Evolutionary conservation across 768 basidiomycete genomes (phyloP), one percentile per base, ranked within the genome.

Genomic region (Boletus patriciae): DNA sequence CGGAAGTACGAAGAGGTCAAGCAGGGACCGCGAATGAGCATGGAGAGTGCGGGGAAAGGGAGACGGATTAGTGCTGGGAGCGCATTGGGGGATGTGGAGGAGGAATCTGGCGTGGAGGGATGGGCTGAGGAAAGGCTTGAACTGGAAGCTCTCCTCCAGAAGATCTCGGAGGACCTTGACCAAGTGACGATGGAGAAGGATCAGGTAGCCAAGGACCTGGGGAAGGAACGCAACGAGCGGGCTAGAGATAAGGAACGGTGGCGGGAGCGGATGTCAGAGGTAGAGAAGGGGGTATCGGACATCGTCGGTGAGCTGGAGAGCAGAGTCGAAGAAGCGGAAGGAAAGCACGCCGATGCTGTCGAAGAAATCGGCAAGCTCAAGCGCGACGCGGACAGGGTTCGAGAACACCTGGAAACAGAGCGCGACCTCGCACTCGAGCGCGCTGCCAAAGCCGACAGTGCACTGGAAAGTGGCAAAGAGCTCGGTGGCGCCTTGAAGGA

Each of bases 61-160:
- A 68, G 81, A 52, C 75, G 88, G 25, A 62, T 79, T 13, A 89
- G 88, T 55, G 70, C 74, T 18, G 82, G 81, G 7, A 77, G 76
- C 1, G 72, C 76, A 2, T 64, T 90, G 58, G 84, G 83, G 5
- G 78, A 84, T 58, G 83, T 90, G 2, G 78, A 77, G 40, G 90
- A 90, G 63, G 85, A 88, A 54, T 76, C 78, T 12, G 73, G 67
- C 46, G 85, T 76, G 1, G 88, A 91, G 61, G 81, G 77, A 12
- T 89, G 87, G 87, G 73, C 83, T 29, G 88, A 88, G 57, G 88
- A 91, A 68, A 88, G 82, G 67, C 81, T 83, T 3, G 76, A 74
- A 21, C 73, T 84, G 41, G 80, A 78, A 60, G 77, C 74, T 7
- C 76, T 83, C 50, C 68, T 83, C 10, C 75, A 79, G 45, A 66